Evolutionary conservation across 441 rosid genomes (phyloP), one percentile per base, ranked within the genome.

Genomic region (Corymbia citriodora): DNA sequence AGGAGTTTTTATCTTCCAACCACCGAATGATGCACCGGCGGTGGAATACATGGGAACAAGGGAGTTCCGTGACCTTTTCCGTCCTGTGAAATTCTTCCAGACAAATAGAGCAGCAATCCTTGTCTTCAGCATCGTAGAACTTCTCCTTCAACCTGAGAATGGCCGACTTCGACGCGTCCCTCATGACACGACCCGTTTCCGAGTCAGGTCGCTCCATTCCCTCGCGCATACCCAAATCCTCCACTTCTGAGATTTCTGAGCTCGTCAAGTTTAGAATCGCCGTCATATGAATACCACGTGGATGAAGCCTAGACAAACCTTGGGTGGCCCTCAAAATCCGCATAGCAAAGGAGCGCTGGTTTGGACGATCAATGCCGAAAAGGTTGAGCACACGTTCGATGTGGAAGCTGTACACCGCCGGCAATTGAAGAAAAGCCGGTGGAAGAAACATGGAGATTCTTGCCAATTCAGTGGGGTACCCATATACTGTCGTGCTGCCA

Each of bases 91-190:
- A 79, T 6, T 40, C 85, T 79, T 79, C 52, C 52, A 79, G 10
- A 45, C 52, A 79, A 40, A 79, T 79, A 52, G 85, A 79, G 23
- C 85, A 45, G 2, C 85, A 40, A 14, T 45, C 18, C 18, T 15
- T 7, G 6, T 2, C 85, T 79, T 79, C n/a, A 4, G 52, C 52
- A 79, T 5, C 85, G 2, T 79, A 23, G 52, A 79, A n/a, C n/a
- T 79, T 79, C 52, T 79, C 85, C 85, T 79, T 79, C n/a, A 79
- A n/a, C 52, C 85, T 18, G 23, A 23, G 85, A 79, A 79, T 79
- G 85, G 52, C 85, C 10, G 52, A 12, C 85, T 79, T 25, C 45
- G 85, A 45, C 29, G 85, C n/a, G 6, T 10, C 52, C 52, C 85
- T 12, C 52, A 2, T 0, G 52, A 23, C 52, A 2, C 18, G 4